Percentiles rank a stretch among this genome's conserved stretches.
phyloP scores from a whole-genome alignment of 768 basidiomycete genomes.

The Pleurotus salmoneostramineus region DNA sequence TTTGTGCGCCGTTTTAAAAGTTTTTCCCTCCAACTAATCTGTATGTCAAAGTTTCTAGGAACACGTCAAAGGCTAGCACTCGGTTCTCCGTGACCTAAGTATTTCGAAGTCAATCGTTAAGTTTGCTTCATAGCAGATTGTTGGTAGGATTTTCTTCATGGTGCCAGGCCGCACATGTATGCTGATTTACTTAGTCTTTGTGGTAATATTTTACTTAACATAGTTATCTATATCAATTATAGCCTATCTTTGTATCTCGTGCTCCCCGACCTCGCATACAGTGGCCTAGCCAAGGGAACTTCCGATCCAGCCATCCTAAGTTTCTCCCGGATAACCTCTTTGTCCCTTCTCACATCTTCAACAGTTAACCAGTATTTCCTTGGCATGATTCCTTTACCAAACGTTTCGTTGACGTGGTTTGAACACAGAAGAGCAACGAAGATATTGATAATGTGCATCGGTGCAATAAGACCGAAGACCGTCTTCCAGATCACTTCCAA shows the following conservation, averaged over 20 bases:
- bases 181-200: neutral
- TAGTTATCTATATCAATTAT: neutral
- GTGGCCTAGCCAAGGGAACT: constrained; percentile 13
- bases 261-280: constrained; percentile 16
- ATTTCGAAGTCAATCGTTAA: too few relatives aligned
- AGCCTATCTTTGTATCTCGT: constrained; percentile 17
- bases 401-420: constrained; percentile 59
- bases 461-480: constrained; percentile 49
- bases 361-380: constrained; percentile 50
- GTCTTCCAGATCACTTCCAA: constrained; percentile 44
- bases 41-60: neutral
- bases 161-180: neutral
- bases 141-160: too few relatives aligned
- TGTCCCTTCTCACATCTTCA: constrained; percentile 40
- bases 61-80: constrained; percentile 1
- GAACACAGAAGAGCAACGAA: constrained; percentile 58
- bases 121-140: too few relatives aligned
- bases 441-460: constrained; percentile 59
- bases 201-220: too few relatives aligned
- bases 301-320: neutral
- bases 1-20: too few relatives aligned
- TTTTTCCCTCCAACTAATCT: too few relatives aligned
- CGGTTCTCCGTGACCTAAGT: too few relatives aligned
- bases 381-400: constrained; percentile 65
- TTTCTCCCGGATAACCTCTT: constrained; percentile 23